Conservation (phyloP, 495 filamentous ascomycete species). For the Penicillium salamii region DNA sequence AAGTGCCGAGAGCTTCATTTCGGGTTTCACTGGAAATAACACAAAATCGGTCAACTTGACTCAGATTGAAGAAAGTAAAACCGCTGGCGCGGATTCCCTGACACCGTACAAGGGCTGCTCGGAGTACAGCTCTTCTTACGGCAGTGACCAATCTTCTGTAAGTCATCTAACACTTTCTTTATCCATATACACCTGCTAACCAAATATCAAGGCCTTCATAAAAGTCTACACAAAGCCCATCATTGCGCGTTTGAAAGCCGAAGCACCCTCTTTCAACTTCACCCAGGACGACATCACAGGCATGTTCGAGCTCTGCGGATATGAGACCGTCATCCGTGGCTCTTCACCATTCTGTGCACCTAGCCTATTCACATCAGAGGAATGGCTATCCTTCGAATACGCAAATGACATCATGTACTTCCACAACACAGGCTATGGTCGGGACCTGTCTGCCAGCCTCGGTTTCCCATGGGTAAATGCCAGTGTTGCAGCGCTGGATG, state of each 20-base stretch:
- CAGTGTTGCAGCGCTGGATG: constrained; percentile 5
- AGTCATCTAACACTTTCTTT: background rate
- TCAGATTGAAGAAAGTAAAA: constrained; percentile 14
- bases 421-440: constrained; percentile 23
- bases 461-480: constrained; percentile 19
- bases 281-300: constrained; percentile 19
- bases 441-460: constrained; percentile 9
- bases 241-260: constrained; percentile 10
- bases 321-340: constrained; percentile 25
- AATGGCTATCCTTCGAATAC: constrained; percentile 27
- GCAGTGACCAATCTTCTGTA: constrained; percentile 19
- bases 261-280: constrained; percentile 19
- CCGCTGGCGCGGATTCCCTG: constrained; percentile 19
- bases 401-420: constrained; percentile 23
- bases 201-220: constrained; percentile 6
- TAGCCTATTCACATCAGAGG: constrained; percentile 14
- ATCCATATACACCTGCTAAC: background rate
- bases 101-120: constrained; percentile 24
- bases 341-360: constrained; percentile 20
- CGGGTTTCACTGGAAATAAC: constrained; percentile 17
- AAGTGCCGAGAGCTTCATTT: constrained; percentile 17
- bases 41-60: constrained; percentile 11
- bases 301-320: constrained; percentile 29
- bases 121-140: constrained; percentile 20
- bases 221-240: constrained; percentile 17